Base-by-base conservation (phyloP, 1,284 basidiomycete genomes). In the Wallemia hederae region DNA sequence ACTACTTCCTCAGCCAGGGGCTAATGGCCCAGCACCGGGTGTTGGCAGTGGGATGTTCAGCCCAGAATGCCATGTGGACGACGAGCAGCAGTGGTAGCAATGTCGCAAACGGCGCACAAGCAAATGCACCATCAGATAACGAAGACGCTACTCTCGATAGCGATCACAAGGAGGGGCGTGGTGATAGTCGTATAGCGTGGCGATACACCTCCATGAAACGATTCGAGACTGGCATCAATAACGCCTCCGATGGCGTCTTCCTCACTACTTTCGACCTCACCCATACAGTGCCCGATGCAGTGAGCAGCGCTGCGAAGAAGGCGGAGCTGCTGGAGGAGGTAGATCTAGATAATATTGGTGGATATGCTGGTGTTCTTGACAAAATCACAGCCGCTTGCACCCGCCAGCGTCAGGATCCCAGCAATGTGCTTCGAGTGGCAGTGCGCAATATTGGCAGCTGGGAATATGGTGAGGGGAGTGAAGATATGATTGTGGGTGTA, bases 161-260 rank as follows among this genome's bases (percentile, higher is more conserved):
- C 55, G 74, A 72, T 55, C 73, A 74, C 61, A 77, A 76, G 62
- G 70, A 69, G 39, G 57, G 63, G 62, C 68, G 71, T 60, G 72
- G 76, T 33, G 77, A 76, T 65, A 80, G 88, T 64, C 87, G 83
- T 72, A 94, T 96, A 66, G 92, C 92, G 34, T 98, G 92, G 86
- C 77, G 92, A 67, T 98, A 98, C 70, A 85, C 87, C 66, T 76
- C 80, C 63, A 84, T 94, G 84, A 85, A 82, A 71, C 82, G 78
- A 70, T 92, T 92, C 70, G 80, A 85, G 71, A 94, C 89, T 1
- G 89, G 85, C 1, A 80, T 92, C 27, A 67, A 63, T 25, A 63
- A 66, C 63, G 59, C 64, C 65, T 62, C 29, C 49, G 26, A 29
- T n/a, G 22, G 27, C 29, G 14, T 26, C 33, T 24, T 25, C 39